A percentile compares a stretch with the other conserved stretches of the same genome.
phyloP scores from a whole-genome alignment of 768 basidiomycete species.

The Serpula lacrymans region DNA sequence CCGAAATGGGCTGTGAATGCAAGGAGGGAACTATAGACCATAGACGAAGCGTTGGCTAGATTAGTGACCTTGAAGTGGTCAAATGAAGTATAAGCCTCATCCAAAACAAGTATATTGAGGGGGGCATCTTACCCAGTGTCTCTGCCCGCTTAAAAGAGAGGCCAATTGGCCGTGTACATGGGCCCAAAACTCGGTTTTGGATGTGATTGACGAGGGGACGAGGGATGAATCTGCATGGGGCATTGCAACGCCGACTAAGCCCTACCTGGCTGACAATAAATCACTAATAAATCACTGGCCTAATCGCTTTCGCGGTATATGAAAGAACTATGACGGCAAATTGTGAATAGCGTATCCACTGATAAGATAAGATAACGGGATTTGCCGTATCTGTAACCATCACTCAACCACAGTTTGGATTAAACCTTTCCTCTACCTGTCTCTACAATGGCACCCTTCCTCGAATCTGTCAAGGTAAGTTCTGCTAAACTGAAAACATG shows the following conservation, averaged over 20 bases:
- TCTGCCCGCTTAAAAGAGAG: constrained; percentile 59
- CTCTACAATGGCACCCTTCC: constrained; percentile 66
- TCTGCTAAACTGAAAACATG: background rate
- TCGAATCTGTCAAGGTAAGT: constrained; percentile 64
- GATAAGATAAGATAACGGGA: too few species aligned
- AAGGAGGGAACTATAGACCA: constrained; percentile 75
- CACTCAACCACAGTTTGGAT: too few species aligned
- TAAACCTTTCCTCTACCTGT: too few species aligned
- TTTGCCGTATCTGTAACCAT: too few species aligned
- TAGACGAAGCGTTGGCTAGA: constrained; percentile 76
- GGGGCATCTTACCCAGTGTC: constrained; percentile 64
- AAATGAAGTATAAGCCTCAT: constrained; percentile 6
- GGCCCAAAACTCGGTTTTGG: constrained; percentile 78
- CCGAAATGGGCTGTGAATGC: constrained; percentile 69
- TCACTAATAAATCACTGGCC: too few species aligned
- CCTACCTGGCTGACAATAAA: too few species aligned
- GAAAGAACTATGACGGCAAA: too few species aligned
- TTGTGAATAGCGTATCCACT: too few species aligned
- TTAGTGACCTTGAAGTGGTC: constrained; percentile 64
- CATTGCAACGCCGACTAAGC: constrained; percentile 42
- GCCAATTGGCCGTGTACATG: constrained; percentile 67
- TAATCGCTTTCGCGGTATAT: too few species aligned
- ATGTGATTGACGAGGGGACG: constrained; percentile 64
- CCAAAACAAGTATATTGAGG: constrained; percentile 1
- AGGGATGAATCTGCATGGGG: constrained; percentile 80